Evolutionary conservation across 2,329 filamentous ascomycete species (phyloP).

Genomic region (Metarhizium rileyi): DNA sequence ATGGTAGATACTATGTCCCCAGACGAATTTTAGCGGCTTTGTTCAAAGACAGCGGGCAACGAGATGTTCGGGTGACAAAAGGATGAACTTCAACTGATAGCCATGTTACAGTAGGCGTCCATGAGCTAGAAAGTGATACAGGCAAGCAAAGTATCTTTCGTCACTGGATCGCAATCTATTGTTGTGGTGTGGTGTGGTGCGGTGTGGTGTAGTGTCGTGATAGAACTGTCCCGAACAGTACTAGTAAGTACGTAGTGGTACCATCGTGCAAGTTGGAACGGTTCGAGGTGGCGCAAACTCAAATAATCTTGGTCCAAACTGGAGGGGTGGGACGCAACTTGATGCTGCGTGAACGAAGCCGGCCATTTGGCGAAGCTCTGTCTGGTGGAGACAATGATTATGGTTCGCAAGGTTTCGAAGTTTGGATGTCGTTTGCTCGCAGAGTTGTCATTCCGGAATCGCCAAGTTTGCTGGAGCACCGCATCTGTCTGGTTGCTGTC

Average conservation of each 20-base stretch:
- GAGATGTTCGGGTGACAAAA: too few relatives aligned
- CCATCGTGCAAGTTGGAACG: background rate
- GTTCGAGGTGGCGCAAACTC: conserved; percentile 5
- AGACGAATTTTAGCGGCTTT: too few relatives aligned
- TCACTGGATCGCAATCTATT: too few relatives aligned
- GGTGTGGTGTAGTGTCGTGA: too few relatives aligned
- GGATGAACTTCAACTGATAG: too few relatives aligned
- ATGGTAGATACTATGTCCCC: too few relatives aligned
- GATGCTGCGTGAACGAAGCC: background rate
- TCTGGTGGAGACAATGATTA: background rate
- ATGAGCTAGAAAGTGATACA: too few relatives aligned
- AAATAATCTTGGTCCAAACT: background rate
- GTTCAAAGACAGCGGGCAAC: too few relatives aligned
- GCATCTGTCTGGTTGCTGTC: background rate
- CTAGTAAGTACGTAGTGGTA: background rate
- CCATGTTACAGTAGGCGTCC: too few relatives aligned
- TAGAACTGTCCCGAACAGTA: too few relatives aligned
- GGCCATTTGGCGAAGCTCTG: background rate
- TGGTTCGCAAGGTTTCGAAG: background rate
- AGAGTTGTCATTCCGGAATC: background rate
- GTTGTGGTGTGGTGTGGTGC: too few relatives aligned
- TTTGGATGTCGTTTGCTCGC: background rate
- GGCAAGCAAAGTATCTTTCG: too few relatives aligned
- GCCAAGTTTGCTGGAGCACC: background rate
- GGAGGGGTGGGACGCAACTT: background rate